These are phyloP conservation scores for Arctostaphylos glauca DNA, from an alignment of 148 eudicot genomes.

Conservation along the genomic window DNA sequence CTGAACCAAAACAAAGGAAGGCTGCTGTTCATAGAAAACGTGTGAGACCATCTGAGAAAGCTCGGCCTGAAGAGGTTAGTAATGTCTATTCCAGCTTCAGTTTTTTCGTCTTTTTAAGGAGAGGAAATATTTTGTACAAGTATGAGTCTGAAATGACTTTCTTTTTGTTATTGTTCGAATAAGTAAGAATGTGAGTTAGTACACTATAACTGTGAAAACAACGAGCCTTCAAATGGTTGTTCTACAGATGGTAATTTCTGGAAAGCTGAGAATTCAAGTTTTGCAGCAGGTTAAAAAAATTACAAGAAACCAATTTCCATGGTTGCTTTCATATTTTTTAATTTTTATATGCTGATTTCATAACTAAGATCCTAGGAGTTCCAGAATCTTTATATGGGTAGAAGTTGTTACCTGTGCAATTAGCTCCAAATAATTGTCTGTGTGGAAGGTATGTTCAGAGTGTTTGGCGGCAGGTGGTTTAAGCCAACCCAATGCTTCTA, in stretches of 20 bases:
- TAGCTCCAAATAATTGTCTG: neutral
- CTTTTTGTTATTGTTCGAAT: neutral
- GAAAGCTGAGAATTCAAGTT: neutral
- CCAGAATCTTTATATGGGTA: neutral
- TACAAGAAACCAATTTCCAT: neutral
- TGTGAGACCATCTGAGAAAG: constrained; percentile 55
- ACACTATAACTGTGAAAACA: neutral
- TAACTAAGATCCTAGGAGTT: neutral
- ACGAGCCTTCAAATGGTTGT: neutral
- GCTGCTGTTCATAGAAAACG: constrained; percentile 45
- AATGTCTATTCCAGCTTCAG: neutral
- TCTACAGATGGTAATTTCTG: neutral
- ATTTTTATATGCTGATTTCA: neutral
- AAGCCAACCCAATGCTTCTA: neutral
- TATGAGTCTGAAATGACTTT: neutral
- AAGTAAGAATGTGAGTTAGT: neutral
- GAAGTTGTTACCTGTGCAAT: neutral
- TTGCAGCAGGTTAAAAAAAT: neutral
- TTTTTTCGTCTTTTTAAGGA: neutral
- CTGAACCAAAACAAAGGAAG: constrained; percentile 63
- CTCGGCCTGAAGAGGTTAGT: constrained; percentile 83
- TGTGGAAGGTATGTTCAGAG: neutral
- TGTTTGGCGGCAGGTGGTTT: too few species aligned
- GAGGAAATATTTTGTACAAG: neutral
- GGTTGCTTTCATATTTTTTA: neutral